These are phyloP conservation scores for Sicyos baderoa DNA, from an alignment of 306 rosid species.

Conservation along the genomic window DNA sequence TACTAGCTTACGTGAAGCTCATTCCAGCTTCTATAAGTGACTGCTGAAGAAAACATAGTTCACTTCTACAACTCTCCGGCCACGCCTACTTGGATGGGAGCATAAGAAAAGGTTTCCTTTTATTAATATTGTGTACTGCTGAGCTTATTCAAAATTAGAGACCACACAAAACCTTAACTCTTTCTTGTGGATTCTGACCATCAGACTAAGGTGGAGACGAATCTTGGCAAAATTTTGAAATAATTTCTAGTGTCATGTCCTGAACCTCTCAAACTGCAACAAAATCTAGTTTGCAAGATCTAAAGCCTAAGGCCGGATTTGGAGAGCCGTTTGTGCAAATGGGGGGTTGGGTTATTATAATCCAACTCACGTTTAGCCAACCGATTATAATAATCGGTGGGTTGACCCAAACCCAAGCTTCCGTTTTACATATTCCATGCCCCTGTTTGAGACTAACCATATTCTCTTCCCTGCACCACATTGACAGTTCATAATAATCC, in stretches of 20 bases:
- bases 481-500: no score
- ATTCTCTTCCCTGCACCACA: no score
- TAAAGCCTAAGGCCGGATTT: no score
- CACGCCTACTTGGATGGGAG: background rate
- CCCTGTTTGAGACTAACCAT: no score
- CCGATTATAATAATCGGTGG: no score
- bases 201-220: background rate
- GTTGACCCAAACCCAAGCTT: no score
- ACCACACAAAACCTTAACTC: background rate
- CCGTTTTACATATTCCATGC: no score
- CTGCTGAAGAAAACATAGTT: background rate
- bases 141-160: background rate
- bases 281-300: background rate
- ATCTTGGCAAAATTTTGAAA: background rate
- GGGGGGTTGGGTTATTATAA: no score
- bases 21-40: background rate
- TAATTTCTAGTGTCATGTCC: background rate
- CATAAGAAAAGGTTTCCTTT: background rate
- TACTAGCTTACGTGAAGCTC: background rate
- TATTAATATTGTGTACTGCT: background rate
- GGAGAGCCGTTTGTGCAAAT: no score
- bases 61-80: background rate
- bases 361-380: no score
- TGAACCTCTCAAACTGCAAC: background rate
- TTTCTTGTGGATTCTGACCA: background rate